Evolutionary conservation across 2,329 filamentous ascomycete genomes (phyloP).

Genomic region (Phyllosticta paracitricarpa): DNA sequence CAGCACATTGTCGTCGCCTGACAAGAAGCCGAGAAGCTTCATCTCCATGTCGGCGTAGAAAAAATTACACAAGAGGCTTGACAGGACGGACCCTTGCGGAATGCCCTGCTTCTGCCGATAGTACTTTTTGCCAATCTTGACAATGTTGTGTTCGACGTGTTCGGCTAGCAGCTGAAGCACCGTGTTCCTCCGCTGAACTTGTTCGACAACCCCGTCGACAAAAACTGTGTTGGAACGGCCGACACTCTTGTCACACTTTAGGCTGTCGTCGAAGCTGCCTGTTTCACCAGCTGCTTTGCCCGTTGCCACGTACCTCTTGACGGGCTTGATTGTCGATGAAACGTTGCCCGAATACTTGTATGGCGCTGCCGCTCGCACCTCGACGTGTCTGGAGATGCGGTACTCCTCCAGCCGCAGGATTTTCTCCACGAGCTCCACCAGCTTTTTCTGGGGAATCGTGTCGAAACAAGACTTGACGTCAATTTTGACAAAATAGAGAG

Average conservation of each 20-base stretch:
- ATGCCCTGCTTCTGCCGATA: slow-evolving; percentile 85
- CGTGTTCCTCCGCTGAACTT: slow-evolving; percentile 44
- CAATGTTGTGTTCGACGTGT: slow-evolving; percentile 75
- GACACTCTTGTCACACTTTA: background rate
- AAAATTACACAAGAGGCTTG: slow-evolving; percentile 81
- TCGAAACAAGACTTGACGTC: slow-evolving; percentile 92
- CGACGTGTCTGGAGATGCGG: slow-evolving; percentile 61
- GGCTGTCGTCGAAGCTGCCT: slow-evolving; percentile 16
- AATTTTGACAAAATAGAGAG: slow-evolving; percentile 79
- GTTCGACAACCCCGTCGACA: slow-evolving; percentile 56
- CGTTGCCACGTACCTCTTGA: slow-evolving; percentile 32
- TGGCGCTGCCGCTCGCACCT: slow-evolving; percentile 47
- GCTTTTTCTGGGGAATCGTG: slow-evolving; percentile 73
- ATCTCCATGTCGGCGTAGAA: slow-evolving; percentile 86
- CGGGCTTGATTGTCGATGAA: slow-evolving; percentile 17
- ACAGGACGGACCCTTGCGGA: slow-evolving; percentile 84
- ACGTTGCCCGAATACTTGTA: slow-evolving; percentile 18
- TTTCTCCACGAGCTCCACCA: slow-evolving; percentile 56
- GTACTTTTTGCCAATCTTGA: slow-evolving; percentile 80
- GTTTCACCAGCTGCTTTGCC: slow-evolving; percentile 22
- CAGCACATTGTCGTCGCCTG: slow-evolving; percentile 52
- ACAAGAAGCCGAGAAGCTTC: slow-evolving; percentile 57
- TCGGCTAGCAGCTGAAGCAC: slow-evolving; percentile 63
- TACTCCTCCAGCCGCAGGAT: slow-evolving; percentile 54
- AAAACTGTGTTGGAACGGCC: slow-evolving; percentile 59